Evolutionary conservation across 1,284 basidiomycete species (phyloP).

Genomic region (Tilletia walkeri): DNA sequence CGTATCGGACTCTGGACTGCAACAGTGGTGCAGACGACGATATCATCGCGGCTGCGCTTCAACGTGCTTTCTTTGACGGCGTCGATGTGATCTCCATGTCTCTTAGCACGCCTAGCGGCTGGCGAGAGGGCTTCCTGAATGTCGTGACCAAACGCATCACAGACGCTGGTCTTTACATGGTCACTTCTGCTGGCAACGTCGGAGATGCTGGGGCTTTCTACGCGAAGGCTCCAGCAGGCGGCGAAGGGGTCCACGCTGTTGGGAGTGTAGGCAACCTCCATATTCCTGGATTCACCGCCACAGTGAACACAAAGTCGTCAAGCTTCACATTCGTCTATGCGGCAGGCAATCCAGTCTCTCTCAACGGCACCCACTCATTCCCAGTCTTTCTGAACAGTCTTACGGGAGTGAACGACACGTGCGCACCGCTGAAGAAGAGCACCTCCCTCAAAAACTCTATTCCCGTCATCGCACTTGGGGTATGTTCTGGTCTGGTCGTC

Average conservation of each 20-base stretch:
- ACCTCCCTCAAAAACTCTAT: too few relatives aligned
- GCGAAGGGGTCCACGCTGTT: not conserved
- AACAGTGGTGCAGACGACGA: not conserved
- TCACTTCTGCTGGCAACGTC: not conserved
- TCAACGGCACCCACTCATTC: not conserved
- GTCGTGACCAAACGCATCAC: not conserved
- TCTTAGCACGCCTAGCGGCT: not conserved
- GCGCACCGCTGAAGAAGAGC: too few relatives aligned
- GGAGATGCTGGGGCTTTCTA: not conserved
- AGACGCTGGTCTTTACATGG: not conserved
- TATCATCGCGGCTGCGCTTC: not conserved
- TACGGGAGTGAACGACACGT: not conserved
- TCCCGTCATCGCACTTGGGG: too few relatives aligned
- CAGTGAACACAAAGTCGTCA: not conserved
- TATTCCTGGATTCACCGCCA: not conserved
- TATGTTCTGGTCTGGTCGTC: too few relatives aligned
- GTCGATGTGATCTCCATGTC: not conserved
- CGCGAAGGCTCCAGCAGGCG: not conserved
- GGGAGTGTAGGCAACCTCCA: not conserved
- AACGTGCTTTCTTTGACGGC: not conserved
- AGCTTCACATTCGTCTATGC: not conserved
- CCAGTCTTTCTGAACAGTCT: not conserved
- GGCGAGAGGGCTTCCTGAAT: not conserved
- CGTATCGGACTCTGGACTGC: not conserved
- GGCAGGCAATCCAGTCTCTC: not conserved